Percentiles rank a stretch among this genome's conserved stretches.
Conservation (phyloP, 1,284 basidiomycete genomes). For the Boletus sp. region DNA sequence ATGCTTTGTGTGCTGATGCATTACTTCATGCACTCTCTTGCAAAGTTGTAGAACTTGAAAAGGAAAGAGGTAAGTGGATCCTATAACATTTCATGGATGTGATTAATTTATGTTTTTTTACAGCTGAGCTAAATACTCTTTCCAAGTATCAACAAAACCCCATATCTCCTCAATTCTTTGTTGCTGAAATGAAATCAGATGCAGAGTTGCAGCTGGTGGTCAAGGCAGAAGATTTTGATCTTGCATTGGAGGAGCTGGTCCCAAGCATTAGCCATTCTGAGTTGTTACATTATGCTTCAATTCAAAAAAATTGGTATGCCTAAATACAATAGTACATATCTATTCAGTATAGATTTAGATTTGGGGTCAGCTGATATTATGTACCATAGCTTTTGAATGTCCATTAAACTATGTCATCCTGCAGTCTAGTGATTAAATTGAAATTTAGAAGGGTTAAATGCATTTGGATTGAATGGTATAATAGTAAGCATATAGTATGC, state of each 20-base stretch:
- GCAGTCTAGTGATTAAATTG: too few species aligned
- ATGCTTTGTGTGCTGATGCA: conserved; percentile 96
- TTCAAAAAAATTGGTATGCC: conserved; percentile 30
- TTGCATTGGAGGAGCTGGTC: conserved; percentile 75
- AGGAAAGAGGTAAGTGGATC: conserved; percentile 56
- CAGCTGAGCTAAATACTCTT: conserved; percentile 55
- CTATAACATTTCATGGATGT: not conserved
- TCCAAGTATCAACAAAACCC: conserved; percentile 61
- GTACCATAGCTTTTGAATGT: too few species aligned
- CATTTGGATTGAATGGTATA: too few species aligned
- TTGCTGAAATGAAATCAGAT: conserved; percentile 80
- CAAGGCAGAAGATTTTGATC: conserved; percentile 72
- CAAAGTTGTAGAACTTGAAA: conserved; percentile 82
- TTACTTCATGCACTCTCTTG: conserved; percentile 95
- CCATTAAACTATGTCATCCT: too few species aligned
- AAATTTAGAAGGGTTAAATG: too few species aligned
- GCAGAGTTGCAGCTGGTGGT: conserved; percentile 83
- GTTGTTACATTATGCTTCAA: conserved; percentile 77
- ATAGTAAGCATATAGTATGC: too few species aligned
- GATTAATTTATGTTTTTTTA: not conserved
- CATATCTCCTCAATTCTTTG: conserved; percentile 91
- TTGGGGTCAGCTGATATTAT: too few species aligned
- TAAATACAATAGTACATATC: not conserved
- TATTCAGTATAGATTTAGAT: too few species aligned
- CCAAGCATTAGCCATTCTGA: conserved; percentile 91